These are phyloP conservation scores for Trichophyton simii DNA, from an alignment of 2,329 filamentous ascomycete species.

Conservation along the genomic window DNA sequence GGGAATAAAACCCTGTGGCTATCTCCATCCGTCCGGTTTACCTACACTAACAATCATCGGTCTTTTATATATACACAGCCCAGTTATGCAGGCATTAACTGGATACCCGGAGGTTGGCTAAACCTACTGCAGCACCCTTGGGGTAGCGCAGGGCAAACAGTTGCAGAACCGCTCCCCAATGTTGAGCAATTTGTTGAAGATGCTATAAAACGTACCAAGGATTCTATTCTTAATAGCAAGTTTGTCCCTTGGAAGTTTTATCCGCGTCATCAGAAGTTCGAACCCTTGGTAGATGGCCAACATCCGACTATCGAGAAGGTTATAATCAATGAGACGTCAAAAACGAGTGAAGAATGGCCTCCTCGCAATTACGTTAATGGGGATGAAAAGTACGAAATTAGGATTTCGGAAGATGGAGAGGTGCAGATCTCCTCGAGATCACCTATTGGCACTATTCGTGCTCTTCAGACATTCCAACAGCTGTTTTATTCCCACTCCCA, in stretches of 20 bases:
- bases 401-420: constrained; percentile 13
- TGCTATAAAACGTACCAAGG: constrained; percentile 15
- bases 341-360: neutral
- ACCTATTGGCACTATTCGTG: constrained; percentile 18
- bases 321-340: constrained; percentile 13
- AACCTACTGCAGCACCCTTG: neutral
- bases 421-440: constrained; percentile 16
- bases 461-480: constrained; percentile 20
- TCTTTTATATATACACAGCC: neutral
- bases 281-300: constrained; percentile 11
- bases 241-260: constrained; percentile 24
- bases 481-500: constrained; percentile 20
- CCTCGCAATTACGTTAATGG: constrained; percentile 13
- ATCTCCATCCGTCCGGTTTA: constrained; percentile 9
- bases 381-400: constrained; percentile 19
- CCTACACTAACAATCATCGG: neutral
- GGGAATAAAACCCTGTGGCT: constrained; percentile 12
- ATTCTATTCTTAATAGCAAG: constrained; percentile 13
- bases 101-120: neutral
- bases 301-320: constrained; percentile 13
- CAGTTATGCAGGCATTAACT: neutral
- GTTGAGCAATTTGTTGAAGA: constrained; percentile 10
- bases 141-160: neutral
- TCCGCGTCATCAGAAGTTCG: constrained; percentile 16
- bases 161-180: neutral